Conservation (phyloP, 1,284 basidiomycete genomes). For the Apiotrichum veenhuisii region DNA sequence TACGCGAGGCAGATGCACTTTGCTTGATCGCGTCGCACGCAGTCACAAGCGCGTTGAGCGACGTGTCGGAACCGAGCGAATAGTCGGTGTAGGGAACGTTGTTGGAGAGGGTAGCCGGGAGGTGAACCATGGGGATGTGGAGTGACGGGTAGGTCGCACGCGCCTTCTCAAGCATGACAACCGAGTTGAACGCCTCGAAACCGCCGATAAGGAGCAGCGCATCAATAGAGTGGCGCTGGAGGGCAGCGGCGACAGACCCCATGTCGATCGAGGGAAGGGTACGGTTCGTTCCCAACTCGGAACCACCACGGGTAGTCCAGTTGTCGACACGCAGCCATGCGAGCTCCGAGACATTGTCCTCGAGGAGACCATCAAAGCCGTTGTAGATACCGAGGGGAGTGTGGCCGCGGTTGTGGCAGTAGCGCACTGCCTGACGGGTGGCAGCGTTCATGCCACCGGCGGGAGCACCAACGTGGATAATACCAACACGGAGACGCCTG, state of each 20-base stretch:
- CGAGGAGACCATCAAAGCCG: constrained; percentile 88
- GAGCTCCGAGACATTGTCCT: constrained; percentile 78
- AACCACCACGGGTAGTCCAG: constrained; percentile 96
- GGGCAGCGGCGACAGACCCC: constrained; percentile 78
- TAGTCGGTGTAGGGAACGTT: constrained; percentile 97
- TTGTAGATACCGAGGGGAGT: constrained; percentile 88
- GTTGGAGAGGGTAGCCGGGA: constrained; percentile 94
- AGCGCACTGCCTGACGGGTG: constrained; percentile 87
- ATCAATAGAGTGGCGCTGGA: constrained; percentile 81
- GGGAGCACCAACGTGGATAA: constrained; percentile 94
- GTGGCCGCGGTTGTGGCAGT: constrained; percentile 89
- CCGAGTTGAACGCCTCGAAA: constrained; percentile 85
- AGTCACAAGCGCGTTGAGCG: constrained; percentile 92
- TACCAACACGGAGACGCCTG: constrained; percentile 77
- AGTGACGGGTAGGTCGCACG: constrained; percentile 81
- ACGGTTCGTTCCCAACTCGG: constrained; percentile 95
- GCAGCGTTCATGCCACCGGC: constrained; percentile 99
- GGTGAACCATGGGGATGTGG: constrained; percentile 87
- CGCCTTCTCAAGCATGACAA: constrained; percentile 74
- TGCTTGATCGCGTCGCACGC: constrained; percentile 99
- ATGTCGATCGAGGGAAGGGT: constrained; percentile 79
- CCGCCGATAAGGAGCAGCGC: constrained; percentile 88
- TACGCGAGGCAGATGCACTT: constrained; percentile 89
- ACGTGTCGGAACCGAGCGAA: constrained; percentile 91
- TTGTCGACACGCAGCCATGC: constrained; percentile 97